Base-by-base conservation (phyloP, 1,139 yeast genomes). In the Hyphopichia wangnamkhiaoensis region DNA sequence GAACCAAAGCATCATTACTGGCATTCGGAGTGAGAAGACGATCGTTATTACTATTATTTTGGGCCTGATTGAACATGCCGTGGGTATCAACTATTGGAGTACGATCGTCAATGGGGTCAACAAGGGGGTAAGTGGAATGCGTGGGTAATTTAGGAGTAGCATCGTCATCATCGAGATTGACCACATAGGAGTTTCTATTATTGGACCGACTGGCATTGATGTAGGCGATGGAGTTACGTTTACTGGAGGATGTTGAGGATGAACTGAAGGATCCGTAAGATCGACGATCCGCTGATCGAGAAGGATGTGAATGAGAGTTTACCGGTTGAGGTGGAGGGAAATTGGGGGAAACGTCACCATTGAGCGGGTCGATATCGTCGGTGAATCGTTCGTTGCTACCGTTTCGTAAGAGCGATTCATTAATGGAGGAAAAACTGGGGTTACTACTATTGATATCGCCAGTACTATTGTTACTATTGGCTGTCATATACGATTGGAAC, bases 401-500 rank as follows among this genome's bases (percentile, higher is more conserved):
- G 25, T 56, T 56, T 31, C 58, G 53, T 25, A 65, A 44, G n/a
- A 65, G 46, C 15, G 69, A 61, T 10, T 61, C 53, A 45, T 64
- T 65, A 34, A 65, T 67, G 30, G 71, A 62, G 2, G 66, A 53
- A 43, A 66, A 65, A 40, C 71, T 61, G 2, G 62, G 68, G 34
- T 43, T 46, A 40, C 45, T 47, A 17, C 40, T 38, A n/a, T 35
- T 24, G n/a, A 44, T 33, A 31, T 42, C 46, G 16, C 24, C 24
- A 21, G n/a, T n/a, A n/a, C n/a, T n/a, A n/a, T n/a, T n/a, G 29
- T 26, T 26, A 10, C 47, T 41, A 29, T 48, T 40, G 7, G 68
- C 68, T 5, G 69, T 62, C 43, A 53, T 45, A 39, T 50, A 64
- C 5, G 60, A 44, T 35, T 53, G 56, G 40, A 63, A 51, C 1